Base-by-base conservation (phyloP, 2,329 filamentous ascomycete species). In the Cladosporium sp. region DNA sequence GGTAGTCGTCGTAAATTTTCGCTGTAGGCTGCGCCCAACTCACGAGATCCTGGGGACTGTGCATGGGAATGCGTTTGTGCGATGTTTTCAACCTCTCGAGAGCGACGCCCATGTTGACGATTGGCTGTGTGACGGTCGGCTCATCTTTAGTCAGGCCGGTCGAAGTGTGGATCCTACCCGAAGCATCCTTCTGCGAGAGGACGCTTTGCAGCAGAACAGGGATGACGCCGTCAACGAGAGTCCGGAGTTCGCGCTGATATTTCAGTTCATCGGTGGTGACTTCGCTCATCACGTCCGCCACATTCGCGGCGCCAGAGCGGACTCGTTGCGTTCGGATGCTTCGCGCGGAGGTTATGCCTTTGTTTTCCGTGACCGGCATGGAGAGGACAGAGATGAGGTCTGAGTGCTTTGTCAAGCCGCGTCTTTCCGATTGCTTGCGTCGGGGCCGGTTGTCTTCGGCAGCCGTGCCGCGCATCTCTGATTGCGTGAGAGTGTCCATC, bases 321-420 rank as follows among this genome's bases (percentile, higher is more conserved):
- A 81, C 86, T 54, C 84, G 82, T 61, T 83, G 83, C 28, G 85
- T 86, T 53, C 89, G 83, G 52, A 93, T 80, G 68, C 89, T 95
- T 42, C 87, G 82, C 28, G 86, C 82, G 19, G 89, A 91, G 54
- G 84, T 81, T 56, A 89, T 82, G 65, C 85, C 90, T 64, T 78
- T 83, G 54, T 79, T 80, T 54, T 84, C 78, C 45, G 78, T 78
- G 46, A 69, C 72, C 11, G 85, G 83, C 54, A 89, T 72, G 0
- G 91, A 97, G 8, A 98, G 76, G 2, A 95, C 89, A 0, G 93
- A 97, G 37, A 98, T 89, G 19, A 98, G 77, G 68, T 98, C 93
- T 13, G 90, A 90, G 70, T 97, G 91, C 54, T 88, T 95, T 3
- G 91, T 95, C 37, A 95, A 78, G 55, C 87, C 83, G 57, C 89